Evolutionary conservation across 2,329 filamentous ascomycete genomes (phyloP).

Genomic region (Colletotrichum navitas): DNA sequence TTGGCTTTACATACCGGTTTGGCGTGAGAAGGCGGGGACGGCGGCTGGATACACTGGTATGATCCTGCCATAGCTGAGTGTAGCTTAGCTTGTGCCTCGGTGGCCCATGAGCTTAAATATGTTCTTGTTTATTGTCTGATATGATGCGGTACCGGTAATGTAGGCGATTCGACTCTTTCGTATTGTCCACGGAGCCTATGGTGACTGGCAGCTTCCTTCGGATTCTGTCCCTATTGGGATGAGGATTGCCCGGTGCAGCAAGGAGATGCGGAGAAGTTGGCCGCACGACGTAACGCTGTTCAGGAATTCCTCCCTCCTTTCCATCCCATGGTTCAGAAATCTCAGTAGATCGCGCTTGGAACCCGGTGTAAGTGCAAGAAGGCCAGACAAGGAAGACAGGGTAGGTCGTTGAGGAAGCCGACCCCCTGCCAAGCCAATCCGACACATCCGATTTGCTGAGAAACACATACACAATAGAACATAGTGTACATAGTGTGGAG

Average conservation of each 20-base stretch:
- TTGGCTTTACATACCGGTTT: conserved; percentile 18
- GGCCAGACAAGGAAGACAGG: conserved; percentile 10
- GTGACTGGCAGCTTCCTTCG: not conserved
- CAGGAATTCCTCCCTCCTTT: not conserved
- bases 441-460: conserved; percentile 29
- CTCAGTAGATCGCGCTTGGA: conserved; percentile 19
- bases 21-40: conserved; percentile 1
- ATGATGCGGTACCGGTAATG: not conserved
- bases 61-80: not conserved
- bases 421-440: conserved; percentile 18
- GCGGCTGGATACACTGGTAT: conserved; percentile 13
- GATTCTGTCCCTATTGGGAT: not conserved
- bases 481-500: conserved; percentile 33
- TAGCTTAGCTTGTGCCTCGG: conserved; percentile 2
- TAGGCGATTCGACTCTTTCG: not conserved
- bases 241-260: not conserved
- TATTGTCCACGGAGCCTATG: no score
- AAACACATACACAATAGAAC: conserved; percentile 7
- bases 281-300: not conserved
- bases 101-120: conserved; percentile 15
- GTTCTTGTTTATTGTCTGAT: not conserved
- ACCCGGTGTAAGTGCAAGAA: conserved; percentile 13
- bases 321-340: conserved; percentile 16
- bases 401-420: conserved; percentile 28
- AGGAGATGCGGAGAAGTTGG: not conserved